Evolutionary conservation across 2,329 filamentous ascomycete species (phyloP), one percentile per base, ranked within the genome.

Genomic region (Paramyrothecium sp.): DNA sequence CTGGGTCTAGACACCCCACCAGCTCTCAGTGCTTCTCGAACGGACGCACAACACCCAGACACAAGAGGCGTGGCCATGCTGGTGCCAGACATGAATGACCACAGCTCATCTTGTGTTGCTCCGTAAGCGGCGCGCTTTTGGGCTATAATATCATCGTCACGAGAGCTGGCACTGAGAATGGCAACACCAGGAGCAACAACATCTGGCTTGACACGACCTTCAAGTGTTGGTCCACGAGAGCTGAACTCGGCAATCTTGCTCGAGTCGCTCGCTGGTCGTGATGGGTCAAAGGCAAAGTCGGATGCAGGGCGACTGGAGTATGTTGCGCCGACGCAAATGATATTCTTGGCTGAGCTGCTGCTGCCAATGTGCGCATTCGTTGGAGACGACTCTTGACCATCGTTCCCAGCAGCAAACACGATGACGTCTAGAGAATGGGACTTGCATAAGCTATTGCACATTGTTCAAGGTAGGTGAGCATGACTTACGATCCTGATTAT

Each of bases 271-370:
- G 46, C n/a, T 21, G 46, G 46, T 11, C 46, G 11, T 3, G 19
- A 11, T n/a, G 46, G 46, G 12, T 48, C 22, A 21, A 19, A 48
- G 11, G 11, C n/a, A 19, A 48, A 48, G 46, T 48, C n/a, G 46
- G 46, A n/a, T n/a, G 19, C 22, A 21, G 46, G 46, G 11, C 46
- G 46, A 21, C n/a, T 16, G n/a, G 51, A 54, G 23, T 54, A 11
- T n/a, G 51, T 38, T 8, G 51, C 30, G 26, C 51, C 51, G 26
- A 54, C 30, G 19, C 26, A 54, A 38, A 54, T 54, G 33, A 30
- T 38, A 38, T 54, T 54, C 51, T 54, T 54, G 10, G 51, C 51
- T 16, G 51, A 30, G 51, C 51, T 48, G 11, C n/a, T 48, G 46
- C 46, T 48, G 46, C 46, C 46, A 19, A 48, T 48, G 46, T 48